phyloP scores from a whole-genome alignment of 2,329 filamentous ascomycete species.

The Xylaria sp. region DNA sequence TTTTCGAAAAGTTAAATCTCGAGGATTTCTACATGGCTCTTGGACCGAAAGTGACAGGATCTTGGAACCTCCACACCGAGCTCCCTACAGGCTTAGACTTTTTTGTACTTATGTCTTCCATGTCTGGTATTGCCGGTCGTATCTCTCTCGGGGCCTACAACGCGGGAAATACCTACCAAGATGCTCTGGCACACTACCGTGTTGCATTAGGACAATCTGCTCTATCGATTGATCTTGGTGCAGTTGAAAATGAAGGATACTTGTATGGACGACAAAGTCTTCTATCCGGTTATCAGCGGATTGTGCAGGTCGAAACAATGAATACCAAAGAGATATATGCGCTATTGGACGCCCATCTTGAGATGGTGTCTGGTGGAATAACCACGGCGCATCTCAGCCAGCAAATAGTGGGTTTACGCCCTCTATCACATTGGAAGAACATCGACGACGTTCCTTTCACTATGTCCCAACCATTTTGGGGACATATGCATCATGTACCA shows the following conservation, averaged over 20 bases:
- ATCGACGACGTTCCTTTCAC: background rate
- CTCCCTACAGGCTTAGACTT: slow-evolving; percentile 46
- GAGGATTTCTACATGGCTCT: slow-evolving; percentile 45
- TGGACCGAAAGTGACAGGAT: slow-evolving; percentile 47
- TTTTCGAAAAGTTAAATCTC: slow-evolving; percentile 49
- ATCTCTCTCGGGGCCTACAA: slow-evolving; percentile 45
- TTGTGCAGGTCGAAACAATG: background rate
- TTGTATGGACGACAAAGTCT: background rate
- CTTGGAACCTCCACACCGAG: slow-evolving; percentile 41
- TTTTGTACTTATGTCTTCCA: slow-evolving; percentile 49
- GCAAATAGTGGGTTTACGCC: no score
- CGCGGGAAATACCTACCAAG: slow-evolving; percentile 46
- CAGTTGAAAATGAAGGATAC: slow-evolving; percentile 6
- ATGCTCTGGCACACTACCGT: slow-evolving; percentile 43
- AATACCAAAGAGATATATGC: background rate
- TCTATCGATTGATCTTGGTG: background rate
- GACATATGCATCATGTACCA: background rate
- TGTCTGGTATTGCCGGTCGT: slow-evolving; percentile 42
- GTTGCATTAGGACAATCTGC: slow-evolving; percentile 34
- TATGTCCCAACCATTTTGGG: background rate
- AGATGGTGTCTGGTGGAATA: background rate
- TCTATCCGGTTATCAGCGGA: background rate
- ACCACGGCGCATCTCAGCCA: background rate
- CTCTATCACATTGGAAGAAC: no score
- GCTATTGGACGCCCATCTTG: background rate